Base-by-base conservation (phyloP, 2,329 filamentous ascomycete genomes). In the Saccharata proteae region DNA sequence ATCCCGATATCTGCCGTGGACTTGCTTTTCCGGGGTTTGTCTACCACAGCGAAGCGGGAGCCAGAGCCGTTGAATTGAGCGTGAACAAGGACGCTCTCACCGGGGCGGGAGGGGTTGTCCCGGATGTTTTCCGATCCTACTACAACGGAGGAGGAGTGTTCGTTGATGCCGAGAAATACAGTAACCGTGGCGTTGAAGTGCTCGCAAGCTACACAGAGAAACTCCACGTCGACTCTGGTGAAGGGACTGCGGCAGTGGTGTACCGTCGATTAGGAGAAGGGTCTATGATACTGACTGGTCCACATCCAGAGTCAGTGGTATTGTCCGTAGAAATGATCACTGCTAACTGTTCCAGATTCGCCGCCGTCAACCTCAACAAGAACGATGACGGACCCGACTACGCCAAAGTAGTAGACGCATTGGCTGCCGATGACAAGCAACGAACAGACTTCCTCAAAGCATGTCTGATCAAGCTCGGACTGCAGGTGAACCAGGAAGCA, bases 111-210 rank as follows among this genome's bases (percentile, higher is more conserved):
- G 67, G 62, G 0, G 57, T 59, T 3, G 51, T 79, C 1, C 70
- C 77, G 0, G 67, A 73, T 1, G 61, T 64, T 1, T 82, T 93
- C 37, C 64, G 67, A 32, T 77, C 74, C 10, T 98, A 98, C 51
- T 94, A 88, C 54, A 98, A 98, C 44, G 90, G 90, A 1, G 90
- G 90, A 1, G 86, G 90, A 3, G 75, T 93, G 1, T 98, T 96
- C 59, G 82, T 93, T 1, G 78, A 90, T 56, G 78, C 80, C 2
- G 65, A 68, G 3, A 71, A 67, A 26, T 64, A 73, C 34, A 59
- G 64, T 34, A 66, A 69, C 17, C 59, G 67, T 40, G 80, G 78
- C 2, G 73, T 94, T 1, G 74, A 94, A 54, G 68, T 93, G 5
- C 61, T 98, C 15, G 90, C 88, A 1, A 80, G 68, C 36, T 98